Evolutionary conservation across 805 yeast species (phyloP).

Genomic region (Starmera quercuum): DNA sequence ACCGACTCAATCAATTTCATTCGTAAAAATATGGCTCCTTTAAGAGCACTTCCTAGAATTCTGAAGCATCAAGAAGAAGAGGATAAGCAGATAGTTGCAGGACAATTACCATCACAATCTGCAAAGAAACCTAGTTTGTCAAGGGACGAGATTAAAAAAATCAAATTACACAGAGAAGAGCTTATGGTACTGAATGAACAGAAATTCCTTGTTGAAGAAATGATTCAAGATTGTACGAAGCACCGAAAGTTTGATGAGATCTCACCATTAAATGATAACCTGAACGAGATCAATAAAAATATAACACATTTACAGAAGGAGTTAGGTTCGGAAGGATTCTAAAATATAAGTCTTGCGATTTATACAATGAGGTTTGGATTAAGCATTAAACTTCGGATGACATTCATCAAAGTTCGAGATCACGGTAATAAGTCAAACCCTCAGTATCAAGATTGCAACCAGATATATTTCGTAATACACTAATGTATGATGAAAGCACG

Average conservation of each 20-base stretch:
- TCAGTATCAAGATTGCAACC: too few relatives aligned
- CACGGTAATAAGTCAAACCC: too few relatives aligned
- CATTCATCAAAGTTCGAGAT: too few relatives aligned
- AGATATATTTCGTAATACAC: too few relatives aligned
- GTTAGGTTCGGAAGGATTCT: constrained; percentile 50
- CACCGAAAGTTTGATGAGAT: constrained; percentile 75
- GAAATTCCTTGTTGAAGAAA: constrained; percentile 56
- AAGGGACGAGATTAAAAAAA: constrained; percentile 40
- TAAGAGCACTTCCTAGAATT: constrained; percentile 50
- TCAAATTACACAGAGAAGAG: constrained; percentile 58
- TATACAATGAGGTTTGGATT: not conserved
- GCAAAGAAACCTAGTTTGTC: constrained; percentile 14
- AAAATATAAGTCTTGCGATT: constrained; percentile 1
- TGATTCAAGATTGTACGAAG: constrained; percentile 54
- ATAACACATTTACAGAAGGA: constrained; percentile 36
- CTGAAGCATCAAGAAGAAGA: constrained; percentile 19
- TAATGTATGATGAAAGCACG: too few relatives aligned
- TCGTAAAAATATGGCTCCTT: constrained; percentile 57
- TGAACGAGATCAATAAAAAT: constrained; percentile 46
- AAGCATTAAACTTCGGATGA: too few relatives aligned
- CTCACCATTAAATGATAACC: constrained; percentile 46
- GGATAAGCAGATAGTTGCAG: constrained; percentile 3
- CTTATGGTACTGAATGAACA: constrained; percentile 87
- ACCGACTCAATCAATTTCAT: constrained; percentile 50
- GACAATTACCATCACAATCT: constrained; percentile 7